Evolutionary conservation across 2,329 filamentous ascomycete genomes (phyloP).

Genomic region (Diplocarpon mali): DNA sequence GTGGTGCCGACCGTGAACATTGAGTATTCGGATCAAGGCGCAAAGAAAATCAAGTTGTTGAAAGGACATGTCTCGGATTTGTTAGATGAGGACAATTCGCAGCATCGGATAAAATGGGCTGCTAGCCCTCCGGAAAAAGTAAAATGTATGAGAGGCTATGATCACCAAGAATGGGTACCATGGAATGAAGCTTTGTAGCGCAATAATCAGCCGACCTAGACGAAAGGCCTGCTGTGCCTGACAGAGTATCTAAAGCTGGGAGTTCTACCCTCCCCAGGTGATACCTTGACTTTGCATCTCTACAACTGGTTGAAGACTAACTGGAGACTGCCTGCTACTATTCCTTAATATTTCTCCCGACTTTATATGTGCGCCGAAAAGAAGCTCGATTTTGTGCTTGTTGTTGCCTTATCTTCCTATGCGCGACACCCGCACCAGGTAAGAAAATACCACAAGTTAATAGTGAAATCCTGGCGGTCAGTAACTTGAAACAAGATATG

Average conservation of each 20-base stretch:
- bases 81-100: neutral
- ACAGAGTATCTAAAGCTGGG: no score
- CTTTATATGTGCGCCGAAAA: no score
- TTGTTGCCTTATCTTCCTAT: no score
- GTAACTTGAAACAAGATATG: constrained; percentile 48
- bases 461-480: neutral
- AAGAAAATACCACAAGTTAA: no score
- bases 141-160: constrained; percentile 9
- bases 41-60: constrained; percentile 34
- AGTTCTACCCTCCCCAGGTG: no score
- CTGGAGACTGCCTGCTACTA: no score
- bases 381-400: no score
- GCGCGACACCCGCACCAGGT: no score
- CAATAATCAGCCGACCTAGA: neutral
- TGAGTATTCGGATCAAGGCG: constrained; percentile 39
- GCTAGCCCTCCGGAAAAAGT: constrained; percentile 9
- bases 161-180: constrained; percentile 2
- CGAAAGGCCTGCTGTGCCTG: no score
- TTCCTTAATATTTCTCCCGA: no score
- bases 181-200: constrained; percentile 1
- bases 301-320: no score
- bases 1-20: constrained; percentile 45
- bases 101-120: constrained; percentile 10
- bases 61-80: constrained; percentile 36
- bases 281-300: no score